A percentile compares a stretch with the other conserved stretches of the same genome.
Conservation (phyloP, 306 rosid species). For the Carpinus viminea region DNA sequence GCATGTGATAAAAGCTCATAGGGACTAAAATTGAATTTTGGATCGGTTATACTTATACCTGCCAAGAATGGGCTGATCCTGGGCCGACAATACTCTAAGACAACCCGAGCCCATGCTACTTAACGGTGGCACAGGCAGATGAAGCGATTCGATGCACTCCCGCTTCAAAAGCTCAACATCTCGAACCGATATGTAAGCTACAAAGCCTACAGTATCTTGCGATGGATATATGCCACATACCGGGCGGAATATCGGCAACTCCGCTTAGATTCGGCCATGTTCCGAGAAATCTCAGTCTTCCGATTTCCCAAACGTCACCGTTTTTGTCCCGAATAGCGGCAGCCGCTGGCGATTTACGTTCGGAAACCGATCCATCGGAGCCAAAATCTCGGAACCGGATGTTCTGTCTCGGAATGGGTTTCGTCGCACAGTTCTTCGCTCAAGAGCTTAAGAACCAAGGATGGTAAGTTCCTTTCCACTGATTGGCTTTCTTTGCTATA, state of each 20-base stretch:
- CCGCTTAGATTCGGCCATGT: slow-evolving; percentile 12
- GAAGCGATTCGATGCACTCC: not conserved
- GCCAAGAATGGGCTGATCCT: not conserved
- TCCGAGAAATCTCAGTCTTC: slow-evolving; percentile 9
- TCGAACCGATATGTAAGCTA: not conserved
- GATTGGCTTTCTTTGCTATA: not conserved
- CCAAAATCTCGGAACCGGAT: slow-evolving; percentile 43
- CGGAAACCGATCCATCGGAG: slow-evolving; percentile 13
- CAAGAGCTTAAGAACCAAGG: slow-evolving; percentile 62
- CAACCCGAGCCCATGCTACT: not conserved
- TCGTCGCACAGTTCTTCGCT: slow-evolving; percentile 64
- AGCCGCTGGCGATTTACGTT: not conserved
- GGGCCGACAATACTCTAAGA: not conserved
- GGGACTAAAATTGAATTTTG: too few relatives aligned
- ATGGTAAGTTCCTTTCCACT: slow-evolving; percentile 48
- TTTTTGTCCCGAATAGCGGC: not conserved
- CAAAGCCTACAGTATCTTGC: not conserved
- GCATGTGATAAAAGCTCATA: too few relatives aligned
- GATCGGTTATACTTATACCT: too few relatives aligned
- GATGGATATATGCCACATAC: slow-evolving; percentile 32
- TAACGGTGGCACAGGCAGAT: not conserved
- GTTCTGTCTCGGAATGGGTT: slow-evolving; percentile 76
- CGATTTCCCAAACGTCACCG: slow-evolving; percentile 16
- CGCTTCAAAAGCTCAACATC: not conserved
- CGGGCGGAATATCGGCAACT: slow-evolving; percentile 15